Conservation (phyloP, 1,139 yeast genomes). For the Entelexis sorbosivorans region DNA sequence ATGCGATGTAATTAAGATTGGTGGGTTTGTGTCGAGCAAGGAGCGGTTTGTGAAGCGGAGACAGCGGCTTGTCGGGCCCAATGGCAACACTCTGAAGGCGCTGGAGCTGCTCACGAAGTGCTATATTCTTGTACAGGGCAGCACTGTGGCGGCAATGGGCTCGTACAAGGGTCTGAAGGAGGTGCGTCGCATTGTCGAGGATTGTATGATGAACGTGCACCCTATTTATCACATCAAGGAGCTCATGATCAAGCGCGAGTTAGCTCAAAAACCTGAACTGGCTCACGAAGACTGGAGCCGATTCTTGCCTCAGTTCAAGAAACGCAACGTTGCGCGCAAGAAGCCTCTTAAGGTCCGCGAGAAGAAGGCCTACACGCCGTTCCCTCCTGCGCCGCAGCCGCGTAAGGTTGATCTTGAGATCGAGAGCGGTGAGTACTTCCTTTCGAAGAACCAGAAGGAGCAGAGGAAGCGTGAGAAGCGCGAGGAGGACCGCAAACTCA, state of each 20-base stretch:
- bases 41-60: slow-evolving; percentile 92
- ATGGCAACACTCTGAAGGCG: slow-evolving; percentile 92
- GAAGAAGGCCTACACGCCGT: slow-evolving; percentile 87
- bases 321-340: slow-evolving; percentile 90
- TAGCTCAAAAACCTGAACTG: slow-evolving; percentile 86
- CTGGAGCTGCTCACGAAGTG: slow-evolving; percentile 86
- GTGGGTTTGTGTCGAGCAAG: slow-evolving; percentile 76
- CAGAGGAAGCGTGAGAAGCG: slow-evolving; percentile 62
- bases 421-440: slow-evolving; percentile 96
- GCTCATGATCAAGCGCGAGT: slow-evolving; percentile 90
- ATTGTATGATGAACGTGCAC: slow-evolving; percentile 91
- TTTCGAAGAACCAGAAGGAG: slow-evolving; percentile 74
- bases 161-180: slow-evolving; percentile 88
- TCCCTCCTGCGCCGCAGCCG: slow-evolving; percentile 97
- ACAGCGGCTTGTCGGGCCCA: slow-evolving; percentile 93
- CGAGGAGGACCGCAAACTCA: slow-evolving; percentile 65
- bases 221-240: slow-evolving; percentile 96
- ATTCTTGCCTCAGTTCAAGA: slow-evolving; percentile 93
- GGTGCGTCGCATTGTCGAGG: slow-evolving; percentile 88
- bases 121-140: slow-evolving; percentile 92
- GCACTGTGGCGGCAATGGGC: slow-evolving; percentile 96
- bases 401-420: slow-evolving; percentile 95
- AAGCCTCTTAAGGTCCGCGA: slow-evolving; percentile 55
- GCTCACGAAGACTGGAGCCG: slow-evolving; percentile 96
- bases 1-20: slow-evolving; percentile 92